phyloP scores from a whole-genome alignment of 306 rosid genomes.

The Abrus precatorius region DNA sequence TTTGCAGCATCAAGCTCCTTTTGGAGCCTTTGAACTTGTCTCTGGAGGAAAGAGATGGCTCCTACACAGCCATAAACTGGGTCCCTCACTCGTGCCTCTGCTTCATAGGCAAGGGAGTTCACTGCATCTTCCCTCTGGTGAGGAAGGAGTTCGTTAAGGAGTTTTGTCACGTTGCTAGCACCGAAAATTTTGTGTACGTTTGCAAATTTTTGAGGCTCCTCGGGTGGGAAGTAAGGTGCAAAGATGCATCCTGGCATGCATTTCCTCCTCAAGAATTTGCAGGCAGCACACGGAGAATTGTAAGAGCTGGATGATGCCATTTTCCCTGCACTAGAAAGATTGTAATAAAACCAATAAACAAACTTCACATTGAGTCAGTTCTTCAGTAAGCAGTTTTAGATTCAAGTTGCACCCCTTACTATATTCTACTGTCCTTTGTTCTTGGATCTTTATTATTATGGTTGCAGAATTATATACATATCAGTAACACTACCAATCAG shows the following conservation, averaged over 20 bases:
- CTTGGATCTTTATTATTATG: neutral
- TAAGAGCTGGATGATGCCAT: conserved; percentile 84
- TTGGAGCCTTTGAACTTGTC: conserved; percentile 93
- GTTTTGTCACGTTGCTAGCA: conserved; percentile 96
- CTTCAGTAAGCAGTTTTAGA: conserved; percentile 35
- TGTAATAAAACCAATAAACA: conserved; percentile 13
- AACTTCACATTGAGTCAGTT: neutral
- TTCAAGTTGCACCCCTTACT: conserved; percentile 39
- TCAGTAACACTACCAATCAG: conserved; percentile 7
- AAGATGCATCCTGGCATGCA: conserved; percentile 98
- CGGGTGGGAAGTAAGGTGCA: conserved; percentile 97
- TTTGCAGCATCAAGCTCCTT: conserved; percentile 94
- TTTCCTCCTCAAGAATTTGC: conserved; percentile 93
- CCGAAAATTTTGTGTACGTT: conserved; percentile 98
- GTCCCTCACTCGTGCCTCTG: conserved; percentile 94
- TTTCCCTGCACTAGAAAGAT: conserved; percentile 43
- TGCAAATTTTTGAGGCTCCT: conserved; percentile 94
- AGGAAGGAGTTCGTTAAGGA: conserved; percentile 90
- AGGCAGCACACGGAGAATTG: conserved; percentile 94
- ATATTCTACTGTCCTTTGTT: conserved; percentile 11
- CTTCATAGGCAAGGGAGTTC: conserved; percentile 93
- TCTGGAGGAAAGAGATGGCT: conserved; percentile 92
- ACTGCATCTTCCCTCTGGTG: conserved; percentile 98
- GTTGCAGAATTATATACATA: neutral
- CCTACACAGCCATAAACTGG: conserved; percentile 98